Evolutionary conservation across 208 protist species (phyloP), one percentile per base, ranked within the genome.

Genomic region (Herpetomonas tarakana): DNA sequence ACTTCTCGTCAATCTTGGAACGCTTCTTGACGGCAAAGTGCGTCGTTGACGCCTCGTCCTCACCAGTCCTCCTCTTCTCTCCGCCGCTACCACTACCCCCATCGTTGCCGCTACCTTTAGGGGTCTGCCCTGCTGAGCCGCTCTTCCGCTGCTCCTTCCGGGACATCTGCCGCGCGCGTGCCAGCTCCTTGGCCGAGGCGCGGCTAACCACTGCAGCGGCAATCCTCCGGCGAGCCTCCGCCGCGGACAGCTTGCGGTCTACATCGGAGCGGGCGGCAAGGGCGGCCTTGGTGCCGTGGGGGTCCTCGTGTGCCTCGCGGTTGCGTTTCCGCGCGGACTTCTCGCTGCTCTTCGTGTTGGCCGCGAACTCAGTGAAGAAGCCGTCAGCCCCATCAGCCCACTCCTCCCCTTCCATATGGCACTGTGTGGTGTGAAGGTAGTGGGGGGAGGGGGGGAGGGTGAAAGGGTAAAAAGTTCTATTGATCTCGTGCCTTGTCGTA

Each of bases 341-440:
- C 19, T 24, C 62, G 4, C 49, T 35, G 2, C 61, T 57, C 7
- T 30, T 46, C 1, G 61, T 58, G 19, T 65, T 58, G 7, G 60
- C 66, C 0, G 68, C 52, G 56, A 92, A 86, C 52, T 85, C 81
- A 3, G 41, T 52, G 51, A 92, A 92, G 55, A 93, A 93, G 39
- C 65, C 74, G 38, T 65, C 73, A 2, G 74, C 80, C 11, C 68
- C 76, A 24, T 93, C 83, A 1, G 69, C 78, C 73, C 70, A 88
- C 62, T 89, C 83, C 50, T 91, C 80, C 39, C 66, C 72, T 19
- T 44, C 49, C 30, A 41, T 55, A 59, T 25, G 3, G 52, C 31
- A 16, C 6, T 18, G 41, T 9, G 26, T 0, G 54, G 14, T 47
- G 55, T 38, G 14, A 44, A 28, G 14, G 27, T 9, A 9, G 29